Percentiles rank a stretch among this genome's conserved stretches.
phyloP scores from a whole-genome alignment of 1,284 basidiomycete genomes.

The Ceratobasidium papillatum region DNA sequence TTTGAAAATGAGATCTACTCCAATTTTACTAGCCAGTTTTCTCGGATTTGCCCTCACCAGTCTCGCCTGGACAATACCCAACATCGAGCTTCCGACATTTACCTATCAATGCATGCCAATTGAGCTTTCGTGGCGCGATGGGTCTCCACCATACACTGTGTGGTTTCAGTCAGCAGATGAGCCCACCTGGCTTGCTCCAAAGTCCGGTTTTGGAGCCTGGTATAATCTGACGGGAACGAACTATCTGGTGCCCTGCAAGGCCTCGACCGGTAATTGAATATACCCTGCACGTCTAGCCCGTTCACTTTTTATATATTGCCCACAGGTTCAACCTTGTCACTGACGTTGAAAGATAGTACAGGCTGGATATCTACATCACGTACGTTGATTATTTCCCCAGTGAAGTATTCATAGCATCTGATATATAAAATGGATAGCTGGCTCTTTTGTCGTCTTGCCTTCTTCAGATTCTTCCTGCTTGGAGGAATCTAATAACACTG shows the following conservation, averaged over 20 bases:
- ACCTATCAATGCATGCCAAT: conserved; percentile 35
- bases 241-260: conserved; percentile 15
- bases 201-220: neutral
- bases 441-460: conserved; percentile 4
- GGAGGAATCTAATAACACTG: neutral
- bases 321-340: neutral
- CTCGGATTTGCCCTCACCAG: neutral
- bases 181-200: neutral
- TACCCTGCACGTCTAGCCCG: neutral
- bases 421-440: neutral
- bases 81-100: conserved; percentile 23
- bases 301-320: neutral
- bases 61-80: conserved; percentile 12
- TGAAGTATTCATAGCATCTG: neutral
- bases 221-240: conserved; percentile 9
- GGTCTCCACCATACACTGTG: conserved; percentile 13
- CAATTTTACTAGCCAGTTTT: neutral
- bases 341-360: conserved; percentile 13
- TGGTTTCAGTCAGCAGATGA: neutral
- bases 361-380: conserved; percentile 24
- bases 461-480: conserved; percentile 20
- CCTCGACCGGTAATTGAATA: neutral
- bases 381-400: neutral
- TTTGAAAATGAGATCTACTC: neutral
- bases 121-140: neutral